These are phyloP conservation scores for Cokeromyces recurvatus DNA, from an alignment of 371 early-diverging fungal genomes.

Conservation along the genomic window DNA sequence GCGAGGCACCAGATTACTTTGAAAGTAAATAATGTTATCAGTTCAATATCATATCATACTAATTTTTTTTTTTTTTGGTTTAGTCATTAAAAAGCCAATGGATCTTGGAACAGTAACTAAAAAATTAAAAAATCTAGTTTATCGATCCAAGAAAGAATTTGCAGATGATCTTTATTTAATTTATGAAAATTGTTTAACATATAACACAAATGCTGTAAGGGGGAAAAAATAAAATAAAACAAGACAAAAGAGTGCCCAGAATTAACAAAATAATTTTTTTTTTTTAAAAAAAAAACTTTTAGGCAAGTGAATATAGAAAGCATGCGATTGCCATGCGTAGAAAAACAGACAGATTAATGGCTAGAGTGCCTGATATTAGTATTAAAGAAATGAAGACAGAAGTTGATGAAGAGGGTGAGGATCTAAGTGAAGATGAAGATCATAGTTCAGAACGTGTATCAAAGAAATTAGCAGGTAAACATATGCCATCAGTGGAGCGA, in stretches of 20 bases:
- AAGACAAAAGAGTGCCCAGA: too few relatives aligned
- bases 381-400: constrained; percentile 61
- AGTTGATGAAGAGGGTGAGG: constrained; percentile 47
- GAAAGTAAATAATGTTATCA: constrained; percentile 46
- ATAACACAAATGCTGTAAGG: constrained; percentile 65
- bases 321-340: constrained; percentile 83
- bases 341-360: constrained; percentile 67
- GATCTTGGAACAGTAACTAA: constrained; percentile 86
- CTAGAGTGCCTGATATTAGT: constrained; percentile 78
- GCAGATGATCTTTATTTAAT: constrained; percentile 77
- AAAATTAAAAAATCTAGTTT: constrained; percentile 68
- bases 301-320: constrained; percentile 72
- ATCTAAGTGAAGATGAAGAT: constrained; percentile 45
- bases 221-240: neutral
- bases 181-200: constrained; percentile 78
- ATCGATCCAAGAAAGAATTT: constrained; percentile 77
- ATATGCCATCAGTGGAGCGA: constrained; percentile 9
- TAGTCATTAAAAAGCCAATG: constrained; percentile 91
- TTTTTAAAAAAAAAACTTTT: neutral
- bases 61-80: too few relatives aligned
- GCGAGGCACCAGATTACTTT: constrained; percentile 95
- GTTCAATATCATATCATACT: neutral
- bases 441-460: constrained; percentile 29
- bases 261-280: neutral
- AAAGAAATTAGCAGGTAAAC: constrained; percentile 27